A percentile compares a stretch with the other conserved stretches of the same genome.
These are phyloP conservation scores for Begonia masoniana DNA, from an alignment of 306 rosid genomes.

Conservation along the genomic window DNA sequence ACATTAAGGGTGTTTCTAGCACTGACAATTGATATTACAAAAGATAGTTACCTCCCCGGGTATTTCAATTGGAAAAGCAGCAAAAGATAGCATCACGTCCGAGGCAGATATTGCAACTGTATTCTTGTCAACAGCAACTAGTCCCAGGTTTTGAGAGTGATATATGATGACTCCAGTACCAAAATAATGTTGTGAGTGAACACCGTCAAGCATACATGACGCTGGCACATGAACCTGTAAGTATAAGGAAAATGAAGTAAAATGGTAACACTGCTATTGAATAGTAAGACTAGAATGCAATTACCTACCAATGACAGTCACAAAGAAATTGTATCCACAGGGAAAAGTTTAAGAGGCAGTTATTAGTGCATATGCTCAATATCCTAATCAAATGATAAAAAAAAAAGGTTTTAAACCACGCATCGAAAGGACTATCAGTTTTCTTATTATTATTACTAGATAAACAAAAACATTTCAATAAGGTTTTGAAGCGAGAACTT, in stretches of 20 bases:
- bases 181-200: constrained; percentile 82
- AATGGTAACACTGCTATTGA: background rate
- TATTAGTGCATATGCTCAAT: too few species aligned
- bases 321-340: too few species aligned
- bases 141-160: constrained; percentile 73
- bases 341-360: too few species aligned
- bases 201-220: constrained; percentile 95
- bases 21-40: constrained; percentile 3
- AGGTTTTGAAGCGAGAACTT: too few species aligned
- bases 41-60: constrained; percentile 79
- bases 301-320: too few species aligned
- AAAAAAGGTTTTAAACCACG: too few species aligned
- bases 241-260: constrained; percentile 10
- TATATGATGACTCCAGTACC: constrained; percentile 88
- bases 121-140: constrained; percentile 81
- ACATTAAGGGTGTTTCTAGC: background rate
- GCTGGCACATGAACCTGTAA: constrained; percentile 94
- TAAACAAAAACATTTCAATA: too few species aligned
- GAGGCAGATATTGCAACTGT: constrained; percentile 83
- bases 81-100: constrained; percentile 87
- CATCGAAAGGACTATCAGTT: too few species aligned
- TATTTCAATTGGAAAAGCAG: constrained; percentile 88
- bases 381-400: too few species aligned
- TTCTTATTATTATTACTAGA: too few species aligned
- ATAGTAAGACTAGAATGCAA: too few species aligned